These are phyloP conservation scores for Hypoxylon rubiginosum DNA, from an alignment of 2,329 filamentous ascomycete genomes.

Conservation along the genomic window DNA sequence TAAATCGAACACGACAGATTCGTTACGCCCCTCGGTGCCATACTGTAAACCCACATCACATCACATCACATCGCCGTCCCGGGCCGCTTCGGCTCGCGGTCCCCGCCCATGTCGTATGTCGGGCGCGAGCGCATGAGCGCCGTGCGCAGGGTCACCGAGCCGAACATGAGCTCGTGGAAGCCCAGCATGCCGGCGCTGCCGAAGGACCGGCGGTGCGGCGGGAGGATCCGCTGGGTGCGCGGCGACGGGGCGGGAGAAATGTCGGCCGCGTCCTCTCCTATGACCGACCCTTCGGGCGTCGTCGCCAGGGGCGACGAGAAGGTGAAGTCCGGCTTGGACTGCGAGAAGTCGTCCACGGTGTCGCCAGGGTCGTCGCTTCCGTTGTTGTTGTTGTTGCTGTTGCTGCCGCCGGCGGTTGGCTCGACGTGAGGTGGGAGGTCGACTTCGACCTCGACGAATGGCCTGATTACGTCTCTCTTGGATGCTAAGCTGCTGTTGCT, in stretches of 20 bases:
- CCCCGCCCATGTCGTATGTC: not conserved
- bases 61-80: slow-evolving; percentile 35
- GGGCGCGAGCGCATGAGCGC: slow-evolving; percentile 38
- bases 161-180: slow-evolving; percentile 48
- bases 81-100: slow-evolving; percentile 28
- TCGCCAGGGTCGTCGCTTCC: slow-evolving; percentile 6
- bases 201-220: slow-evolving; percentile 46
- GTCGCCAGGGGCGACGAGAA: slow-evolving; percentile 44
- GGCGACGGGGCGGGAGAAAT: slow-evolving; percentile 1
- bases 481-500: not conserved
- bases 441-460: slow-evolving; percentile 7
- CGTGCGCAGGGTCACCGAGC: slow-evolving; percentile 43
- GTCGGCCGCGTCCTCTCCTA: slow-evolving; percentile 6
- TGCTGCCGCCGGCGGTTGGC: not conserved
- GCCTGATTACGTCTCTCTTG: not conserved
- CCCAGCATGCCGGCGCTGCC: slow-evolving; percentile 52
- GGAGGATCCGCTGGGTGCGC: slow-evolving; percentile 7
- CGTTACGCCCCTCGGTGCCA: too few species aligned
- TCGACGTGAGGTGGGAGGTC: not conserved
- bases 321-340: slow-evolving; percentile 47
- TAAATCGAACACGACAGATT: too few species aligned
- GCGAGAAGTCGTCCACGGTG: slow-evolving; percentile 36
- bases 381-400: not conserved
- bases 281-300: slow-evolving; percentile 31
- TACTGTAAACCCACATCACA: too few species aligned